phyloP scores from a whole-genome alignment of 2,329 filamentous ascomycete species.

The Sclerotinia trifoliorum region DNA sequence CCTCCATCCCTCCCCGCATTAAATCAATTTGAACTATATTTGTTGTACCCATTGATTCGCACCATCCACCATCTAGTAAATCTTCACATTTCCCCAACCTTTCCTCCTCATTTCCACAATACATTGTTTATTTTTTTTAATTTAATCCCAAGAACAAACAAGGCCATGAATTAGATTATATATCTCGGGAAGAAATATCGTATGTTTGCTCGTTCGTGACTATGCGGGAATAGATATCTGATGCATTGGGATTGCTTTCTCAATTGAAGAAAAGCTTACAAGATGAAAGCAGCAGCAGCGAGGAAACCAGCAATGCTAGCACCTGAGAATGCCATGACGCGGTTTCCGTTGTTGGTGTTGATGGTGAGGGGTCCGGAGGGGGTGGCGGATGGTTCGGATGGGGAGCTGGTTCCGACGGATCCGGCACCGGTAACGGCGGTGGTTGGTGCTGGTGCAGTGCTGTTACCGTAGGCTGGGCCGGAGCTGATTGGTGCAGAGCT shows the following conservation, averaged over 20 bases:
- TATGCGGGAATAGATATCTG: background rate
- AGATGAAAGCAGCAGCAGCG: conserved; percentile 53
- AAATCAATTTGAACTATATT: conserved; percentile 7
- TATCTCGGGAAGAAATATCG: background rate
- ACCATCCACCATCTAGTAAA: too few species aligned
- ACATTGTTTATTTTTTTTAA: too few species aligned
- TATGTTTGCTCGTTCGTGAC: background rate
- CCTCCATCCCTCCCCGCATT: too few species aligned
- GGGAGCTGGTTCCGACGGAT: conserved; percentile 32
- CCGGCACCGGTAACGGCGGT: conserved; percentile 25
- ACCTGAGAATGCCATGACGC: conserved; percentile 55
- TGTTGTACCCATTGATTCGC: background rate
- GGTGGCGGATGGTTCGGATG: conserved; percentile 26
- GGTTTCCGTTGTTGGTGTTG: conserved; percentile 56
- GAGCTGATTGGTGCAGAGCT: conserved; percentile 34
- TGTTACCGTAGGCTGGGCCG: conserved; percentile 28
- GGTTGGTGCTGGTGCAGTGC: conserved; percentile 30
- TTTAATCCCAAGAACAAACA: too few species aligned
- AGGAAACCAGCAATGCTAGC: conserved; percentile 60
- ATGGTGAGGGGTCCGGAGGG: conserved; percentile 43
- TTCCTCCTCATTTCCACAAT: background rate
- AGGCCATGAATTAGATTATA: background rate
- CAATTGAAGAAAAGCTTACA: conserved; percentile 35
- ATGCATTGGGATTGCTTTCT: background rate
- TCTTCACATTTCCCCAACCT: background rate